phyloP scores from a whole-genome alignment of 768 basidiomycete genomes.

The Naganishia antarctica region DNA sequence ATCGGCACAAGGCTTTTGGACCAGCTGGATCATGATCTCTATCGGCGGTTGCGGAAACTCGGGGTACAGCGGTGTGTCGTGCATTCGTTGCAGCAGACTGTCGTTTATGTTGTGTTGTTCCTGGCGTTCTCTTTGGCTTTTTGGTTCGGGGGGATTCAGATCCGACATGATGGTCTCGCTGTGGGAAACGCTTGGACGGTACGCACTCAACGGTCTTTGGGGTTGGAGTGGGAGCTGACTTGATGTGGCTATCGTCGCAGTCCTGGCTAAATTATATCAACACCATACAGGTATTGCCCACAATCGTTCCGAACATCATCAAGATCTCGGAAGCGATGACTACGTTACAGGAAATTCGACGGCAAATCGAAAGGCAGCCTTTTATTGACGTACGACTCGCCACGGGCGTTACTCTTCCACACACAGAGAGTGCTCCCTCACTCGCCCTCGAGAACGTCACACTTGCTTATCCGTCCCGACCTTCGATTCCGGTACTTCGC shows the following conservation, averaged over 20 bases:
- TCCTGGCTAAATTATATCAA: no score
- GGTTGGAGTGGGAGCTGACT: no score
- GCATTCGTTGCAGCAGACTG: conserved; percentile 31
- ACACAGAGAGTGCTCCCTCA: conserved; percentile 30
- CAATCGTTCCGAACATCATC: conserved; percentile 25
- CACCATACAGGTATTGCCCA: neutral
- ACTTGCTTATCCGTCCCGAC: conserved; percentile 45
- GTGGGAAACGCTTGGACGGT: conserved; percentile 38
- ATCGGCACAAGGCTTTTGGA: conserved; percentile 25
- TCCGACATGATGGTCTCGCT: conserved; percentile 28
- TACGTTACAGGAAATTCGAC: conserved; percentile 34
- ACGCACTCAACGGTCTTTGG: neutral
- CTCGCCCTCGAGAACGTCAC: conserved; percentile 43
- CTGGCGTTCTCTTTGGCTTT: conserved; percentile 35
- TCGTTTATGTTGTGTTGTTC: conserved; percentile 32
- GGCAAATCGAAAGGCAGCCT: conserved; percentile 41
- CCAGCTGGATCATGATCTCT: conserved; percentile 29
- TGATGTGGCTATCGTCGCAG: no score
- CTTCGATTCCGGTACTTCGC: conserved; percentile 36
- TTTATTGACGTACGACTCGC: conserved; percentile 39
- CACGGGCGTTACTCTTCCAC: conserved; percentile 28
- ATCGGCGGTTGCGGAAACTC: conserved; percentile 29
- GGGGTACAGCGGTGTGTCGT: conserved; percentile 27
- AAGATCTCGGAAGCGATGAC: conserved; percentile 37
- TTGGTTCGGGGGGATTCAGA: conserved; percentile 41